Evolutionary conservation across 257 asterid species (phyloP).

Genomic region (Rubia yunnanensis): DNA sequence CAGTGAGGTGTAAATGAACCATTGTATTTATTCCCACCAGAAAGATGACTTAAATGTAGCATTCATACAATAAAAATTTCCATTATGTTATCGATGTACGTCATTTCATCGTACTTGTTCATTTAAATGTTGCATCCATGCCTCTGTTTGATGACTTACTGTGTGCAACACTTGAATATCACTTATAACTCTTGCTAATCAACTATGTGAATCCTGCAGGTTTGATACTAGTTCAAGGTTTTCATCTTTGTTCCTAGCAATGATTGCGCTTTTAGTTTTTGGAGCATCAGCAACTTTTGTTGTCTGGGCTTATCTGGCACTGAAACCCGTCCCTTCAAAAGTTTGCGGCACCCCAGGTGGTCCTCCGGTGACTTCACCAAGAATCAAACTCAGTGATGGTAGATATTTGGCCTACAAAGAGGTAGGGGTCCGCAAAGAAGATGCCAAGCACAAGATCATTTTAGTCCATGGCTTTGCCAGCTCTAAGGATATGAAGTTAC

Average conservation of each 20-base stretch:
- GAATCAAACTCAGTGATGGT: constrained; percentile 61
- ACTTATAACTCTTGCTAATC: not conserved
- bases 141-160: not conserved
- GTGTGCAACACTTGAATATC: not conserved
- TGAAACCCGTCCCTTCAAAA: constrained; percentile 58
- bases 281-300: constrained; percentile 36
- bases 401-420: constrained; percentile 76
- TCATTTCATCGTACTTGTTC: not conserved
- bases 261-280: constrained; percentile 45
- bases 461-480: constrained; percentile 55
- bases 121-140: not conserved
- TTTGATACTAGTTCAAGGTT: not conserved
- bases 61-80: not conserved
- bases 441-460: constrained; percentile 52
- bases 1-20: not conserved
- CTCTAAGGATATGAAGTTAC: constrained; percentile 50
- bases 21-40: not conserved
- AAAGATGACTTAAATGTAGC: too few relatives aligned
- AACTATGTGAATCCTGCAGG: not conserved
- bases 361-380: constrained; percentile 61
- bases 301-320: constrained; percentile 47
- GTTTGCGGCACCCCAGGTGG: constrained; percentile 69
- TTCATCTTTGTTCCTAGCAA: constrained; percentile 24
- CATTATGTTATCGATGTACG: not conserved
- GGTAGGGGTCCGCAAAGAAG: constrained; percentile 51